These are phyloP conservation scores for Isabelozyma pseudorhagii DNA, from an alignment of 805 yeast species.

Conservation along the genomic window DNA sequence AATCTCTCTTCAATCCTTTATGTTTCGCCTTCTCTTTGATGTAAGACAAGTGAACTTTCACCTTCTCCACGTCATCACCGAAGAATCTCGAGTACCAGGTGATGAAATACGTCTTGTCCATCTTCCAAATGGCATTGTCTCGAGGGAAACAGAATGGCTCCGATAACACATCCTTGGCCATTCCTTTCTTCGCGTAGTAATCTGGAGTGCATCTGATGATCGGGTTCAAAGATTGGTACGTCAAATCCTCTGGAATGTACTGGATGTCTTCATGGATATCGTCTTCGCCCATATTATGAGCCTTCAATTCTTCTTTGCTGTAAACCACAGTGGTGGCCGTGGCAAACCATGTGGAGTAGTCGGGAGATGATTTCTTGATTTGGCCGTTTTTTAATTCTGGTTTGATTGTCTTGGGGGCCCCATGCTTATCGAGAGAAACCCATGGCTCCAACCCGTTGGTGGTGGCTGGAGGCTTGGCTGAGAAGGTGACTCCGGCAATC, in stretches of 20 bases:
- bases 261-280: slow-evolving; percentile 55
- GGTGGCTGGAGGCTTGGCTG: slow-evolving; percentile 67
- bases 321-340: slow-evolving; percentile 58
- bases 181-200: slow-evolving; percentile 61
- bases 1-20: slow-evolving; percentile 55
- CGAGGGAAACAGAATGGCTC: slow-evolving; percentile 87
- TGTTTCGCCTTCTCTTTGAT: slow-evolving; percentile 53
- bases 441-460: slow-evolving; percentile 74
- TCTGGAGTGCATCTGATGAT: slow-evolving; percentile 84
- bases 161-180: slow-evolving; percentile 50
- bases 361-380: slow-evolving; percentile 65
- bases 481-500: slow-evolving; percentile 60
- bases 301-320: slow-evolving; percentile 61
- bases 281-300: slow-evolving; percentile 67
- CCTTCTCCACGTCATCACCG: slow-evolving; percentile 51
- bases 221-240: slow-evolving; percentile 71
- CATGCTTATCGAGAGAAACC: slow-evolving; percentile 75
- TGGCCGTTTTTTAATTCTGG: slow-evolving; percentile 76
- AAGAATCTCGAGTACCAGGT: slow-evolving; percentile 80
- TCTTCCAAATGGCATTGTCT: slow-evolving; percentile 54
- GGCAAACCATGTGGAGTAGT: slow-evolving; percentile 73
- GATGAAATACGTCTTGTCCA: slow-evolving; percentile 66
- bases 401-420: slow-evolving; percentile 72
- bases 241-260: slow-evolving; percentile 64
- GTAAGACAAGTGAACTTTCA: slow-evolving; percentile 64